Evolutionary conservation across 208 protist species (phyloP).

Genomic region (Crithidia expoeki): DNA sequence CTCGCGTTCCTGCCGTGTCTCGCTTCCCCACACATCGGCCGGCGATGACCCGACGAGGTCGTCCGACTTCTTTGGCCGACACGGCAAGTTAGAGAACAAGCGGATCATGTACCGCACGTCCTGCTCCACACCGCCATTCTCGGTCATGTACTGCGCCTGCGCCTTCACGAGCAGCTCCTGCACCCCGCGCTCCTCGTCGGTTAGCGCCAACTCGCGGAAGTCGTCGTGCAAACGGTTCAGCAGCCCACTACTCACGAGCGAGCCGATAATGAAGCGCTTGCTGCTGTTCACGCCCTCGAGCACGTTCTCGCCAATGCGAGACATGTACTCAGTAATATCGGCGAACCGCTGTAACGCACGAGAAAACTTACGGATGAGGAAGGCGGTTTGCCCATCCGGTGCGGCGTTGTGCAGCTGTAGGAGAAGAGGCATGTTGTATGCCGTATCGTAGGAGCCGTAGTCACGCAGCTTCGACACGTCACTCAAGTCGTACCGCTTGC

Average conservation of each 20-base stretch:
- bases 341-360: slow-evolving; percentile 43
- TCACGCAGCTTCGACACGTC: slow-evolving; percentile 64
- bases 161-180: slow-evolving; percentile 45
- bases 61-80: slow-evolving; percentile 15
- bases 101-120: slow-evolving; percentile 45
- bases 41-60: slow-evolving; percentile 5
- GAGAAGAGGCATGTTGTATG: slow-evolving; percentile 52
- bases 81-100: slow-evolving; percentile 26
- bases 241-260: slow-evolving; percentile 45
- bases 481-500: slow-evolving; percentile 49
- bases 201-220: slow-evolving; percentile 39
- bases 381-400: slow-evolving; percentile 2
- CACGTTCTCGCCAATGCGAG: slow-evolving; percentile 57
- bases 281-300: slow-evolving; percentile 63
- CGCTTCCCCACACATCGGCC: slow-evolving; percentile 10
- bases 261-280: slow-evolving; percentile 66
- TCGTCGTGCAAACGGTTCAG: slow-evolving; percentile 43
- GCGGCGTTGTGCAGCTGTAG: slow-evolving; percentile 23
- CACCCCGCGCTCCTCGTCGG: slow-evolving; percentile 45
- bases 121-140: slow-evolving; percentile 49
- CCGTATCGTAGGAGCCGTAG: slow-evolving; percentile 49
- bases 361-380: slow-evolving; percentile 34
- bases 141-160: slow-evolving; percentile 48
- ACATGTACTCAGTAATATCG: slow-evolving; percentile 43
- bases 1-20: slow-evolving; percentile 43